A percentile compares a stretch with the other conserved stretches of the same genome.
These are phyloP conservation scores for Lunasporangiospora selenospora DNA, from an alignment of 192 early-diverging fungal species.

Conservation along the genomic window DNA sequence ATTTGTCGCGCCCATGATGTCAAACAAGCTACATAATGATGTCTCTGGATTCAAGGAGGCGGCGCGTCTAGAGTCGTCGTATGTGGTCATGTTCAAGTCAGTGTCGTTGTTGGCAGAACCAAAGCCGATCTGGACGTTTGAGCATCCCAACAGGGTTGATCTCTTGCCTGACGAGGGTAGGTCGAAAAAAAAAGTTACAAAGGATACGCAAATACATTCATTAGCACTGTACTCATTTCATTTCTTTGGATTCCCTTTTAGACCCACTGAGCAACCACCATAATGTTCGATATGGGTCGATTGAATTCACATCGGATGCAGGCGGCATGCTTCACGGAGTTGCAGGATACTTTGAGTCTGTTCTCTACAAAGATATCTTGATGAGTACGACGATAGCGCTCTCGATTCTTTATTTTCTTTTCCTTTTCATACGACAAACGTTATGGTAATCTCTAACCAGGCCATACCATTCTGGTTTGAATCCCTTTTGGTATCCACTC, in stretches of 20 bases:
- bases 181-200: too few species aligned
- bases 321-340: conserved; percentile 87
- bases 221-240: too few species aligned
- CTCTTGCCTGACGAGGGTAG: conserved; percentile 45
- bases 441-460: too few species aligned
- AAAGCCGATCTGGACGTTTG: conserved; percentile 81
- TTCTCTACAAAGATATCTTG: conserved; percentile 85
- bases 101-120: conserved; percentile 72
- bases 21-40: conserved; percentile 80
- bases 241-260: too few species aligned
- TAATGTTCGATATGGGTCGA: conserved; percentile 69
- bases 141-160: conserved; percentile 70
- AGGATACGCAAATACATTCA: too few species aligned
- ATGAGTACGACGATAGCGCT: conserved; percentile 44
- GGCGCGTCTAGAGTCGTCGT: conserved; percentile 87
- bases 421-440: too few species aligned
- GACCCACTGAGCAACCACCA: conserved; percentile 74
- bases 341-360: conserved; percentile 96
- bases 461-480: too few species aligned
- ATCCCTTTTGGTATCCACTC: too few species aligned
- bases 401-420: too few species aligned
- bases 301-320: conserved; percentile 59
- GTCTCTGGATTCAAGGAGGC: conserved; percentile 72
- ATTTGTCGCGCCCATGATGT: conserved; percentile 88
- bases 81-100: conserved; percentile 95